Percentiles rank a stretch among this genome's conserved stretches.
These are phyloP conservation scores for Coniochaeta sp. DNA, from an alignment of 2,329 filamentous ascomycete genomes.

Conservation along the genomic window DNA sequence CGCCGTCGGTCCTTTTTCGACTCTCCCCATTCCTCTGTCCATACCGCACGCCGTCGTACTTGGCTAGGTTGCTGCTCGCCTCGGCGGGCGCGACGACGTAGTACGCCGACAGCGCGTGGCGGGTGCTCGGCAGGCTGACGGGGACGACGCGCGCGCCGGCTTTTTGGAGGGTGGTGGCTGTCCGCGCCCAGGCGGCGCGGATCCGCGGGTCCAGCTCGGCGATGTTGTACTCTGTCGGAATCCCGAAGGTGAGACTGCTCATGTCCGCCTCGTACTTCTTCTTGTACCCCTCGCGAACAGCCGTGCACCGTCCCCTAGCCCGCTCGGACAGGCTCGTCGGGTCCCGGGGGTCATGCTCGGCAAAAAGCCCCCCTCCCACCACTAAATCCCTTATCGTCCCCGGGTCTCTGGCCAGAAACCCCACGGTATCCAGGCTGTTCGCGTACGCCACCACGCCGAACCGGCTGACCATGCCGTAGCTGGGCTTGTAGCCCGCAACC, in stretches of 20 bases:
- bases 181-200: conserved; percentile 59
- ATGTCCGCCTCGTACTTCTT: conserved; percentile 5
- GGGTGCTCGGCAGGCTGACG: conserved; percentile 76
- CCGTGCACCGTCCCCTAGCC: conserved; percentile 44
- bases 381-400: conserved; percentile 43
- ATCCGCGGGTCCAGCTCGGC: conserved; percentile 66
- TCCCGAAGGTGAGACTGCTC: conserved; percentile 39
- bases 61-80: conserved; percentile 90
- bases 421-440: conserved; percentile 88
- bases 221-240: conserved; percentile 80
- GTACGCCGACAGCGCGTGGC: conserved; percentile 82
- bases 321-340: conserved; percentile 60
- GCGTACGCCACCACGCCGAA: conserved; percentile 87
- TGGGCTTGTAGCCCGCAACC: conserved; percentile 81
- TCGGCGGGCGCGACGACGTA: conserved; percentile 94
- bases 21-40: no score
- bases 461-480: conserved; percentile 79
- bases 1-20: conserved; percentile 43
- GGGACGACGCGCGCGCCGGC: conserved; percentile 67
- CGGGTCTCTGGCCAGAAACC: conserved; percentile 57
- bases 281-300: conserved; percentile 18
- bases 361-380: conserved; percentile 39
- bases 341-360: conserved; percentile 58
- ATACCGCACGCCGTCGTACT: conserved; percentile 95
- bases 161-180: conserved; percentile 50